Percentiles rank a stretch among this genome's conserved stretches.
Evolutionary conservation across 345 rosid species (phyloP).

Genomic region (Populus deltoides): DNA sequence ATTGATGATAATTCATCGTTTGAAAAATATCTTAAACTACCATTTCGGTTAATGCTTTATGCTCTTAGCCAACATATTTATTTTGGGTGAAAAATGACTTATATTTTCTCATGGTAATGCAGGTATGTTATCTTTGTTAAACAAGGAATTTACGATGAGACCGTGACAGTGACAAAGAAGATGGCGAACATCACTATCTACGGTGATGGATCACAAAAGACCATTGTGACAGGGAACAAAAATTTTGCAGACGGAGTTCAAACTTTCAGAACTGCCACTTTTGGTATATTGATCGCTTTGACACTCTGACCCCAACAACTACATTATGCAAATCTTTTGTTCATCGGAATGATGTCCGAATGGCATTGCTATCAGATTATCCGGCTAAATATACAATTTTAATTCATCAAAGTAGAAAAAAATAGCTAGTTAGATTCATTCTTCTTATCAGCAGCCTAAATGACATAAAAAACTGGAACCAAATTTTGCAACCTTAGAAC

Average conservation of each 20-base stretch:
- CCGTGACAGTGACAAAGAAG: constrained; percentile 45
- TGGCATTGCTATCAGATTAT: background rate
- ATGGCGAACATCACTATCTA: constrained; percentile 57
- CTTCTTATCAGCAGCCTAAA: background rate
- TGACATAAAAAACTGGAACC: background rate
- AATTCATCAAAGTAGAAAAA: background rate
- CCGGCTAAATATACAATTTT: background rate
- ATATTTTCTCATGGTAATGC: constrained; percentile 9
- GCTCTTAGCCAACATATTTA: background rate
- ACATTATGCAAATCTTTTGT: background rate
- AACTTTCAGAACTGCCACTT: constrained; percentile 58
- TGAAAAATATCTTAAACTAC: background rate
- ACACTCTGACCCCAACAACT: no score
- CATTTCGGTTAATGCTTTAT: background rate
- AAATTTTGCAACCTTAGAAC: background rate
- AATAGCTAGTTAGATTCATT: background rate
- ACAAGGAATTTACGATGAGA: constrained; percentile 63
- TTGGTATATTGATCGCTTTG: constrained; percentile 40
- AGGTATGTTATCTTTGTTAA: constrained; percentile 74
- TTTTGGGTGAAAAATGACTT: background rate
- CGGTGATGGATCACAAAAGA: constrained; percentile 89
- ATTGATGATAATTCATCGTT: background rate
- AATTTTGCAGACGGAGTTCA: constrained; percentile 52
- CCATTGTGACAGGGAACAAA: constrained; percentile 60
- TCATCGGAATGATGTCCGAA: background rate